phyloP scores from a whole-genome alignment of 495 filamentous ascomycete species.

The Chaetomidium leptoderma region DNA sequence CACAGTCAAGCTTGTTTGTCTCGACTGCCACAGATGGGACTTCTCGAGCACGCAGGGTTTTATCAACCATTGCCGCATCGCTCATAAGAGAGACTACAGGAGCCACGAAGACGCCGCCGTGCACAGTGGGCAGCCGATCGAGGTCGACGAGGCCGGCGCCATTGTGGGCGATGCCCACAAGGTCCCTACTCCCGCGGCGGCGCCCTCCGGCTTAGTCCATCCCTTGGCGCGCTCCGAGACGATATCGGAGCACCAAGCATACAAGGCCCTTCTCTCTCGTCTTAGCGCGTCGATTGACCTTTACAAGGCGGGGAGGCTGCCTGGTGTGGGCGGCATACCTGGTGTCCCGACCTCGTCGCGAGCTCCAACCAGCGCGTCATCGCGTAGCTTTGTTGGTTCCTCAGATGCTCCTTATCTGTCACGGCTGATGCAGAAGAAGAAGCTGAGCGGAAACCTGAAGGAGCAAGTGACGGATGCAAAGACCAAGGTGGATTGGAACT shows the following conservation, averaged over 20 bases:
- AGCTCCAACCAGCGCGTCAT: constrained; percentile 16
- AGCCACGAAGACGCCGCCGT: constrained; percentile 94
- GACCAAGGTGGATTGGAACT: constrained; percentile 51
- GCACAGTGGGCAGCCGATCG: constrained; percentile 76
- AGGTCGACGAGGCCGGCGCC: constrained; percentile 58
- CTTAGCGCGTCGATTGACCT: constrained; percentile 46
- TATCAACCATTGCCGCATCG: constrained; percentile 96
- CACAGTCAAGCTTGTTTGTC: constrained; percentile 74
- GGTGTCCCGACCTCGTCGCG: constrained; percentile 12
- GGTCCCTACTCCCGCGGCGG: constrained; percentile 25
- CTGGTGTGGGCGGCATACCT: constrained; percentile 42
- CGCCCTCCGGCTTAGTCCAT: constrained; percentile 57
- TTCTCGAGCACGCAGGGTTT: constrained; percentile 96
- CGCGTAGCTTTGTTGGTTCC: constrained; percentile 52
- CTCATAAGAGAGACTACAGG: constrained; percentile 82
- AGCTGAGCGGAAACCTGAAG: constrained; percentile 58
- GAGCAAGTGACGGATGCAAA: constrained; percentile 57
- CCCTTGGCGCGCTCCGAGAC: constrained; percentile 60
- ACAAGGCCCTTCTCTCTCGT: constrained; percentile 44
- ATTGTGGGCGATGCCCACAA: constrained; percentile 53
- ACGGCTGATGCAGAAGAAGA: constrained; percentile 60
- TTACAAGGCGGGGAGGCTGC: constrained; percentile 44
- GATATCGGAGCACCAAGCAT: constrained; percentile 51
- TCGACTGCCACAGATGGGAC: constrained; percentile 81
- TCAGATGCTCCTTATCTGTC: constrained; percentile 73